Evolutionary conservation across 495 filamentous ascomycete genomes (phyloP).

Genomic region (Geoglossum glabrum): DNA sequence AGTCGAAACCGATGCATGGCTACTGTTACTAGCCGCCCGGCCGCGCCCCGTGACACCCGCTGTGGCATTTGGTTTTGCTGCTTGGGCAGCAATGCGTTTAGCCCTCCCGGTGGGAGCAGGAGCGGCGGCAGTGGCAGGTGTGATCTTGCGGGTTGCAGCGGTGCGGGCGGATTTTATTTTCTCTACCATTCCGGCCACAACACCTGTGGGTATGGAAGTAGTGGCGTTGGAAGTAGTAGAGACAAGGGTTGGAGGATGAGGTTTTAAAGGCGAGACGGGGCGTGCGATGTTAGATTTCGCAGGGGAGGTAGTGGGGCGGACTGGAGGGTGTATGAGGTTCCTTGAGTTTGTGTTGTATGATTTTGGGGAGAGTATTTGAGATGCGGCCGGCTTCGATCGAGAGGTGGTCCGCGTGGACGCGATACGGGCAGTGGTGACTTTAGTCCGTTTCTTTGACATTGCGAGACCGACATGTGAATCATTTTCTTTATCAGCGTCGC

Average conservation of each 20-base stretch:
- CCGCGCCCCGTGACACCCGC: background rate
- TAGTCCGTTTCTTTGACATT: constrained; percentile 6
- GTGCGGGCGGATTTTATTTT: background rate
- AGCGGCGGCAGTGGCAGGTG: background rate
- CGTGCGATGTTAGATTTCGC: background rate
- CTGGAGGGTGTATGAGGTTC: background rate
- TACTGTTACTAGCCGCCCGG: background rate
- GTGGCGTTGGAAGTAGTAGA: background rate
- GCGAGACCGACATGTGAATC: background rate
- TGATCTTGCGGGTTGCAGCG: background rate
- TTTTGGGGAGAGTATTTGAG: constrained; percentile 8
- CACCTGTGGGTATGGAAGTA: background rate
- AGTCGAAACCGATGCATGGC: background rate
- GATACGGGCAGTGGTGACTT: background rate
- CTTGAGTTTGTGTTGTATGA: background rate
- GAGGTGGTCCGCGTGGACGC: background rate
- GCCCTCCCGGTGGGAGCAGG: background rate
- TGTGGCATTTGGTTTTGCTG: too few species aligned
- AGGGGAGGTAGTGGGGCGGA: background rate
- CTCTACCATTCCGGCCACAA: background rate
- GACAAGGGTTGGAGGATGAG: background rate
- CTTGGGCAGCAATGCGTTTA: background rate
- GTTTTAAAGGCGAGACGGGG: background rate
- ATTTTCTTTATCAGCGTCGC: constrained; percentile 6
- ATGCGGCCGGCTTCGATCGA: background rate